These are phyloP conservation scores for Hippophae gyantsensis DNA, from an alignment of 306 rosid species.

Conservation along the genomic window DNA sequence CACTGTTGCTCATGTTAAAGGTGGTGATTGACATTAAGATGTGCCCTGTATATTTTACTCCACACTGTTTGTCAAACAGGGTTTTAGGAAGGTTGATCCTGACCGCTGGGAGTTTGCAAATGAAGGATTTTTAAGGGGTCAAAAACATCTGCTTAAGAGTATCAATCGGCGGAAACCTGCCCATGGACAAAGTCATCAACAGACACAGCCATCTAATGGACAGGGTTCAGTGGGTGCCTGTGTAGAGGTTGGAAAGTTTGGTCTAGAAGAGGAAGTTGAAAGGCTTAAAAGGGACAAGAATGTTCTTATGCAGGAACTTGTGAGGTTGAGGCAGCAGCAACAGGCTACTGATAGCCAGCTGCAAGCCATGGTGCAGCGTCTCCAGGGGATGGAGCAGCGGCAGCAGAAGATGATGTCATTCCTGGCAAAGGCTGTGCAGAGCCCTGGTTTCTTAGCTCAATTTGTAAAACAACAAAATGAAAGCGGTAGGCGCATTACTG, in stretches of 20 bases:
- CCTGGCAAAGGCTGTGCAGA: slow-evolving; percentile 91
- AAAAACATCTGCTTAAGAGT: slow-evolving; percentile 79
- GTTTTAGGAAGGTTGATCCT: slow-evolving; percentile 96
- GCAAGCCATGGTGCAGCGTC: slow-evolving; percentile 88
- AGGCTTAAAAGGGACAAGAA: slow-evolving; percentile 93
- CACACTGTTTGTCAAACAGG: slow-evolving; percentile 38
- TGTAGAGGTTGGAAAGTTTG: slow-evolving; percentile 97
- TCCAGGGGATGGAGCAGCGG: slow-evolving; percentile 97
- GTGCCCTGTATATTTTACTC: slow-evolving; percentile 2
- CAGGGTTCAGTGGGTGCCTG: slow-evolving; percentile 82
- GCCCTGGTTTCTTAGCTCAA: slow-evolving; percentile 92
- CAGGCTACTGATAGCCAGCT: slow-evolving; percentile 87
- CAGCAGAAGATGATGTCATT: slow-evolving; percentile 99
- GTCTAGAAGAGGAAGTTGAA: slow-evolving; percentile 96
- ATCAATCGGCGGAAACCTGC: slow-evolving; percentile 83
- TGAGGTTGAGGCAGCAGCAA: slow-evolving; percentile 95
- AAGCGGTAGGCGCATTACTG: slow-evolving; percentile 66
- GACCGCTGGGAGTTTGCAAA: slow-evolving; percentile 99
- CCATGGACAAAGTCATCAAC: slow-evolving; percentile 70
- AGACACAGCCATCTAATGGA: slow-evolving; percentile 54
- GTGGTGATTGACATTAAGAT: too few species aligned
- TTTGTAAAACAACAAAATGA: slow-evolving; percentile 92
- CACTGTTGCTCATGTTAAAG: too few species aligned
- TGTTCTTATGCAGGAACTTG: slow-evolving; percentile 97
- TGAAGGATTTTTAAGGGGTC: slow-evolving; percentile 89